Evolutionary conservation across 306 rosid genomes (phyloP).

Genomic region (Cucurbita pepo): DNA sequence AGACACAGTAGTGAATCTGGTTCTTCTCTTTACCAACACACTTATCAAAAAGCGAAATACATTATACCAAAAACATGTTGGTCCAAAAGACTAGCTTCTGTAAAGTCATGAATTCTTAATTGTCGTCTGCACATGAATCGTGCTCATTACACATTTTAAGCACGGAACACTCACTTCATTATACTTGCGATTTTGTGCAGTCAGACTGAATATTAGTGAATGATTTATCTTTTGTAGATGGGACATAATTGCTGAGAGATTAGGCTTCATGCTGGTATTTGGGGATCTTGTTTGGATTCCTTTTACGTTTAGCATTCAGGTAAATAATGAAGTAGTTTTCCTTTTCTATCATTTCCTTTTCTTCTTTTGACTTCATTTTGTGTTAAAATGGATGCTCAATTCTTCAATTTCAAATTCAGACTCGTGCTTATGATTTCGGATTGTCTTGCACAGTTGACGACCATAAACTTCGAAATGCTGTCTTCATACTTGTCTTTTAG

Average conservation of each 20-base stretch:
- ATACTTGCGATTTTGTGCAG: not conserved
- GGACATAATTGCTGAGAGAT: slow-evolving; percentile 96
- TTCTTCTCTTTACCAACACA: not conserved
- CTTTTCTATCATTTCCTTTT: not conserved
- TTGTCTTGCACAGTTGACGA: not conserved
- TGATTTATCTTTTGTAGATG: slow-evolving; percentile 36
- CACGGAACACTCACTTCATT: not conserved
- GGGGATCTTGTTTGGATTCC: slow-evolving; percentile 99
- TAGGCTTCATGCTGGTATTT: slow-evolving; percentile 93
- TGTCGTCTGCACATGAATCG: not conserved
- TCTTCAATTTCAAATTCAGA: not conserved
- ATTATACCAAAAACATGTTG: not conserved
- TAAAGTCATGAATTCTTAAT: not conserved
- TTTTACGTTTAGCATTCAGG: slow-evolving; percentile 89
- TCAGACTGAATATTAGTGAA: not conserved
- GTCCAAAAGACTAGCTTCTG: not conserved
- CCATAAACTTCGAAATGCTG: not conserved
- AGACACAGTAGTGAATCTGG: not conserved
- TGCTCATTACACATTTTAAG: not conserved
- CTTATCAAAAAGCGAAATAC: not conserved
- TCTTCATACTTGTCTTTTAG: no score
- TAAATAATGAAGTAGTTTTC: not conserved
- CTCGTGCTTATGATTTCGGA: not conserved
- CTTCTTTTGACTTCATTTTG: not conserved
- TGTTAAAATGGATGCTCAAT: not conserved